Conservation (phyloP, 345 rosid species). For the Psidium guajava region DNA sequence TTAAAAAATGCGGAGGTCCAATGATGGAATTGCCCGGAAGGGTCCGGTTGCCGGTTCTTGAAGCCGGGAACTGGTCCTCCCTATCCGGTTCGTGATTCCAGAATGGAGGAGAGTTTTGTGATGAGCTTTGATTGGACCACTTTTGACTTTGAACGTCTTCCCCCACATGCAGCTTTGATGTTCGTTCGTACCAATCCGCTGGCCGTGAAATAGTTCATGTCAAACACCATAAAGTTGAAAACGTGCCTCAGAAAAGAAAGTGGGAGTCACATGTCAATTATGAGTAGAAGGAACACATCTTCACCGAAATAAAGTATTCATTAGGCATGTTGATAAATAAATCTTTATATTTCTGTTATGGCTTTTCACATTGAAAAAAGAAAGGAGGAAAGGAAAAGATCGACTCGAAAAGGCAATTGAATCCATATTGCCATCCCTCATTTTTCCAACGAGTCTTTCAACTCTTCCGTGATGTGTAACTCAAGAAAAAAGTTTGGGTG, state of each 20-base stretch:
- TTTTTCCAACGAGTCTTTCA: not conserved
- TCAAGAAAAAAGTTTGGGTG: not conserved
- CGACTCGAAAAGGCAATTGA: not conserved
- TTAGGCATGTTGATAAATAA: not conserved
- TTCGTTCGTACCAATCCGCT: not conserved
- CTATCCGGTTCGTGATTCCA: too few species aligned
- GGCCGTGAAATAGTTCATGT: not conserved
- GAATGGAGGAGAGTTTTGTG: not conserved
- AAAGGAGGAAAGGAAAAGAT: not conserved
- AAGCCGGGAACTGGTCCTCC: too few species aligned
- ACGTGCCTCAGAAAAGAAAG: not conserved
- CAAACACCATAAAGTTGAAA: not conserved
- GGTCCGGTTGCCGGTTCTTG: too few species aligned
- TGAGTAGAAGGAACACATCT: not conserved
- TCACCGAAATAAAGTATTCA: too few species aligned
- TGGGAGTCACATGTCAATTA: not conserved
- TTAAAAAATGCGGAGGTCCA: too few species aligned
- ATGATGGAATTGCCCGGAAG: too few species aligned
- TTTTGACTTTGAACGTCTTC: not conserved
- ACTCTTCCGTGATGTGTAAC: not conserved
- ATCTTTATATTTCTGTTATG: not conserved
- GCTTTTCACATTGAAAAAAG: not conserved
- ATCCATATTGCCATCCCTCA: not conserved
- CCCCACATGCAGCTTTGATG: not conserved
- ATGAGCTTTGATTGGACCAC: not conserved